These are phyloP conservation scores for Malus hybrid DNA, from an alignment of 331 rosid species.

Conservation along the genomic window DNA sequence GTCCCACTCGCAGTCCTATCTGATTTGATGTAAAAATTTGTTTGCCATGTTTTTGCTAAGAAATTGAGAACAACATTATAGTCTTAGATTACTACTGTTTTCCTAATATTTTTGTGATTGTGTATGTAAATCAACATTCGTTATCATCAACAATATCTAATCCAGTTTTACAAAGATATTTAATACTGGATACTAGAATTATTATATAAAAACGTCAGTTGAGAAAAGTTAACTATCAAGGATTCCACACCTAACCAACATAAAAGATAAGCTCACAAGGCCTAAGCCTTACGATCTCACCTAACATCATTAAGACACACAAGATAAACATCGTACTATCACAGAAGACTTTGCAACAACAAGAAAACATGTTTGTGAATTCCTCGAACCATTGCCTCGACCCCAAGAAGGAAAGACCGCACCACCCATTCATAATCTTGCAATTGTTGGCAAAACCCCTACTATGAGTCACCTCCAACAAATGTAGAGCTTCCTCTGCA, in stretches of 20 bases:
- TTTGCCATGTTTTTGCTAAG: background rate
- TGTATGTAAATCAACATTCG: background rate
- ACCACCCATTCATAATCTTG: no score
- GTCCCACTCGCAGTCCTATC: background rate
- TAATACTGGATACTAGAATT: background rate
- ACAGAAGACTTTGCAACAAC: no score
- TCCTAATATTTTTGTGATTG: background rate
- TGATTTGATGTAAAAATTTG: background rate
- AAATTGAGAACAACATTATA: background rate
- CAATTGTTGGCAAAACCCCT: no score
- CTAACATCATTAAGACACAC: no score
- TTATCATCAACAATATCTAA: background rate
- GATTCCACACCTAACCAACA: background rate
- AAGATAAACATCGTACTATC: no score
- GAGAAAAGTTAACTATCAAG: background rate
- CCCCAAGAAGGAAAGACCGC: no score
- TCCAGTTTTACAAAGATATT: background rate
- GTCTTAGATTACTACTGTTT: background rate
- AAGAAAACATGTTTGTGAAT: no score
- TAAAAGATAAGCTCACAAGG: no score
- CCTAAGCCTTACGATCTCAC: no score
- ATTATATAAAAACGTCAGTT: background rate
- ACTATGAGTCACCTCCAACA: no score
- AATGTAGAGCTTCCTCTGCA: no score
- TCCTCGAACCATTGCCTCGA: no score